A percentile compares a stretch with the other conserved stretches of the same genome.
phyloP scores from a whole-genome alignment of 495 filamentous ascomycete species.

The Tuber borchii region DNA sequence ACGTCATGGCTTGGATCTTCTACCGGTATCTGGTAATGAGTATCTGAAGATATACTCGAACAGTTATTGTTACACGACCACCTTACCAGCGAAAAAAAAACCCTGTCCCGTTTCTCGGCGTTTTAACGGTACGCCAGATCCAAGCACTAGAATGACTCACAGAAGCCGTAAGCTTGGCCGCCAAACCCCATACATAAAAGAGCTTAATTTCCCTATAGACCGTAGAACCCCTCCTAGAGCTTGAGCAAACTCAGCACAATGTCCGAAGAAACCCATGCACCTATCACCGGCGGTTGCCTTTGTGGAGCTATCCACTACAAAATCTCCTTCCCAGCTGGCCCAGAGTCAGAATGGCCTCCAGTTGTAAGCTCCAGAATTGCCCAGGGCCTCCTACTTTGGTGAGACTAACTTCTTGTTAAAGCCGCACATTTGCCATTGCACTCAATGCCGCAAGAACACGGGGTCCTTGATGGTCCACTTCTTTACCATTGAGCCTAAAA shows the following conservation, averaged over 20 bases:
- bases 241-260: neutral
- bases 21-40: too few species aligned
- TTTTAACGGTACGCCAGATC: too few species aligned
- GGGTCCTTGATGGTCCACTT: conserved; percentile 43
- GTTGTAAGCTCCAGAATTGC: conserved; percentile 14
- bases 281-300: conserved; percentile 46
- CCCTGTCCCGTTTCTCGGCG: too few species aligned
- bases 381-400: neutral
- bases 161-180: neutral
- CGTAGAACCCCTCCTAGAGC: neutral
- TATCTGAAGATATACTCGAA: too few species aligned
- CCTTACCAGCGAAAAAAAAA: too few species aligned
- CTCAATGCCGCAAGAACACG: conserved; percentile 46
- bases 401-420: conserved; percentile 8
- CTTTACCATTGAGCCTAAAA: conserved; percentile 27
- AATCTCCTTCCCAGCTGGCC: conserved; percentile 39
- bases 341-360: conserved; percentile 42
- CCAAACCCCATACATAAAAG: neutral
- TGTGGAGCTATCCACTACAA: conserved; percentile 45
- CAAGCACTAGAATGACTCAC: neutral
- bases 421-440: conserved; percentile 46
- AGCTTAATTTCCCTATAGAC: neutral
- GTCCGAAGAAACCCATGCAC: conserved; percentile 9
- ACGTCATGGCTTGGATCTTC: neutral
- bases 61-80: too few species aligned